phyloP scores from a whole-genome alignment of 1,139 yeast species.

The Blastobotrys proliferans region DNA sequence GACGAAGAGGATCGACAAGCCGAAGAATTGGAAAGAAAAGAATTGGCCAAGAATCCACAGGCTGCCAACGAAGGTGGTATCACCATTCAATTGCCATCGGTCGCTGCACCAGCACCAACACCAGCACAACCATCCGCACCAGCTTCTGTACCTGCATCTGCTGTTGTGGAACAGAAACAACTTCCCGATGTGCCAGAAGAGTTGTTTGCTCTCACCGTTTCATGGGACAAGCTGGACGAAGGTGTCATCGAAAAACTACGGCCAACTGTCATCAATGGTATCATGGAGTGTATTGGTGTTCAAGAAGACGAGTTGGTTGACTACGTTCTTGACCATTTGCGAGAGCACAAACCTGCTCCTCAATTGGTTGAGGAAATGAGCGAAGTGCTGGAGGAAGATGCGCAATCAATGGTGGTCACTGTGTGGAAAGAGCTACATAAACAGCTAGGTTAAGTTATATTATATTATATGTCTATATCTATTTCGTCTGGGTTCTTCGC shows the following conservation, averaged over 20 bases:
- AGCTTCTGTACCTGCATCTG: neutral
- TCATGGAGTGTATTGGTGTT: slow-evolving; percentile 35
- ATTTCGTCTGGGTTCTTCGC: slow-evolving; percentile 60
- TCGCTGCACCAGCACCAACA: too few relatives aligned
- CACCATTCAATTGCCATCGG: too few relatives aligned
- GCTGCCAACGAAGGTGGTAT: neutral
- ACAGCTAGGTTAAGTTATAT: slow-evolving; percentile 21
- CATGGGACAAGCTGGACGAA: slow-evolving; percentile 31
- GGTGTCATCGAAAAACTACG: slow-evolving; percentile 23
- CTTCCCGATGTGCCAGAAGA: slow-evolving; percentile 12
- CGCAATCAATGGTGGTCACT: slow-evolving; percentile 27
- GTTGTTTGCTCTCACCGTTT: slow-evolving; percentile 25
- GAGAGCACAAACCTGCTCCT: slow-evolving; percentile 26
- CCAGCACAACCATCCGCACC: too few relatives aligned
- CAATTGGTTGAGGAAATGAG: slow-evolving; percentile 31
- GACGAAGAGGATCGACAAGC: slow-evolving; percentile 30
- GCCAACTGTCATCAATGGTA: slow-evolving; percentile 29
- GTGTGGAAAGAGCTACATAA: slow-evolving; percentile 29
- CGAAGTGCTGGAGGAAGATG: slow-evolving; percentile 36
- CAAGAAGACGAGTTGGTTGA: slow-evolving; percentile 36
- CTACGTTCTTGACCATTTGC: slow-evolving; percentile 29
- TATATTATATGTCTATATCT: slow-evolving; percentile 48
- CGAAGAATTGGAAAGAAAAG: slow-evolving; percentile 23
- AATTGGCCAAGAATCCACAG: slow-evolving; percentile 5
- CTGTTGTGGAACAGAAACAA: too few relatives aligned